These are phyloP conservation scores for Cyberlindnera xylosilytica DNA, from an alignment of 805 yeast species.

Conservation along the genomic window DNA sequence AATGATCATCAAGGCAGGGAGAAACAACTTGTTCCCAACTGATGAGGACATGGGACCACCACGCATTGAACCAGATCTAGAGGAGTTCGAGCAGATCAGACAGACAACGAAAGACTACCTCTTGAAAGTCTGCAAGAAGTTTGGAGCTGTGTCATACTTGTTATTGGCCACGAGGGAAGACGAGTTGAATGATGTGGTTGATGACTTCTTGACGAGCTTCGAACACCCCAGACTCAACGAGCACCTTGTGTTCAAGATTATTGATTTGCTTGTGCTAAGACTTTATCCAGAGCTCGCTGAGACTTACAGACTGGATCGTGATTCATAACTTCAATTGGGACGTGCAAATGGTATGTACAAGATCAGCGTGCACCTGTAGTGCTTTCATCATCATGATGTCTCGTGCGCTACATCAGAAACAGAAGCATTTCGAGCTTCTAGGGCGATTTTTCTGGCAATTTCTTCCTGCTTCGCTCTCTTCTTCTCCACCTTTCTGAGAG, in stretches of 20 bases:
- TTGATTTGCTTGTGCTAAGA: slow-evolving; percentile 40
- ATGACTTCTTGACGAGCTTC: slow-evolving; percentile 33
- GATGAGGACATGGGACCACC: slow-evolving; percentile 51
- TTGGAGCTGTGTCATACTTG: slow-evolving; percentile 17
- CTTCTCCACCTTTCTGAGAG: not conserved
- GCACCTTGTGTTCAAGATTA: slow-evolving; percentile 37
- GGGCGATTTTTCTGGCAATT: not conserved
- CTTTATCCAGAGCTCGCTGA: slow-evolving; percentile 36
- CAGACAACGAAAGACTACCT: slow-evolving; percentile 27
- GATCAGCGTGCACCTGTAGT: too few species aligned
- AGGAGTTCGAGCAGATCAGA: slow-evolving; percentile 34
- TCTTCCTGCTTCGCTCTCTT: not conserved
- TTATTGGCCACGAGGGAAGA: slow-evolving; percentile 23
- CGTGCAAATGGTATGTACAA: too few species aligned
- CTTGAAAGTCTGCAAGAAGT: slow-evolving; percentile 20
- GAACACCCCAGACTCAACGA: slow-evolving; percentile 40
- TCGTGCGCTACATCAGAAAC: too few species aligned
- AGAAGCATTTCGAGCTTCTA: too few species aligned
- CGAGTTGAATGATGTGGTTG: slow-evolving; percentile 25
- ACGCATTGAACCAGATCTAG: slow-evolving; percentile 37
- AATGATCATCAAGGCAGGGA: slow-evolving; percentile 26
- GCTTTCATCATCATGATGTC: too few species aligned
- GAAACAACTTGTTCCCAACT: slow-evolving; percentile 43
- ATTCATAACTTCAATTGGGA: not conserved
- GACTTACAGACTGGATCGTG: not conserved